Conservation (phyloP, 495 filamentous ascomycete genomes). For the Aspergillus sparsus region DNA sequence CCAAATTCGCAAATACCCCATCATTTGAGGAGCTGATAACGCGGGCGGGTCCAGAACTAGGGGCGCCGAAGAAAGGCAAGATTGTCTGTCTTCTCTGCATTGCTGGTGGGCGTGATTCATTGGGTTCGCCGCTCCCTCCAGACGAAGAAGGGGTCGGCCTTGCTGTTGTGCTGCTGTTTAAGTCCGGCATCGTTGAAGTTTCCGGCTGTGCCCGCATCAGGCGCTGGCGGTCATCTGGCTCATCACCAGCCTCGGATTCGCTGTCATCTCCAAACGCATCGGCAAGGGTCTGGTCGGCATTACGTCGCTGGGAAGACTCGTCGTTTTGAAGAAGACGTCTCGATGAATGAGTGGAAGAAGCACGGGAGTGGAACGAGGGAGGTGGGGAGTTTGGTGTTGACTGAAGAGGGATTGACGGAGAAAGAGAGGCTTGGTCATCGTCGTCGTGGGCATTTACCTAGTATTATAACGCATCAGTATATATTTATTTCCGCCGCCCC, state of each 20-base stretch:
- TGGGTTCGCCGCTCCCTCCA: slow-evolving; percentile 30
- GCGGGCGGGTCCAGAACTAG: slow-evolving; percentile 40
- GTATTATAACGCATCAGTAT: slow-evolving; percentile 20
- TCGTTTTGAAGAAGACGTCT: slow-evolving; percentile 53
- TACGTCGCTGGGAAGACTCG: slow-evolving; percentile 50
- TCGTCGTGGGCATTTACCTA: slow-evolving; percentile 58
- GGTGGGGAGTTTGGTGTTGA: slow-evolving; percentile 80
- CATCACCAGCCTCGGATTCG: slow-evolving; percentile 69
- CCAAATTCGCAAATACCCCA: slow-evolving; percentile 94
- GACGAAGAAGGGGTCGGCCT: slow-evolving; percentile 39
- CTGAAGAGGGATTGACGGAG: slow-evolving; percentile 42
- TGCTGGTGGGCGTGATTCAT: slow-evolving; percentile 24
- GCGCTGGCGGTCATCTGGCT: slow-evolving; percentile 78
- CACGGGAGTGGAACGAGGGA: slow-evolving; percentile 87
- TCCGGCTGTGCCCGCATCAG: slow-evolving; percentile 72
- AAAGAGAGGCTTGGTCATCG: slow-evolving; percentile 45
- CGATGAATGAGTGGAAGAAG: slow-evolving; percentile 64
- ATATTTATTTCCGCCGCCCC: not conserved
- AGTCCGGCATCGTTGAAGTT: slow-evolving; percentile 34
- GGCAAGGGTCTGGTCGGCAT: slow-evolving; percentile 74
- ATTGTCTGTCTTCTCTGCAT: slow-evolving; percentile 54
- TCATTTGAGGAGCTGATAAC: slow-evolving; percentile 68
- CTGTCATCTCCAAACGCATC: slow-evolving; percentile 84
- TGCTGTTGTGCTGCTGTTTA: slow-evolving; percentile 23
- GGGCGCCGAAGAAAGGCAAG: slow-evolving; percentile 48